Evolutionary conservation across 805 yeast species (phyloP), one percentile per base, ranked within the genome.

Genomic region (Torulaspora gathmanii): DNA sequence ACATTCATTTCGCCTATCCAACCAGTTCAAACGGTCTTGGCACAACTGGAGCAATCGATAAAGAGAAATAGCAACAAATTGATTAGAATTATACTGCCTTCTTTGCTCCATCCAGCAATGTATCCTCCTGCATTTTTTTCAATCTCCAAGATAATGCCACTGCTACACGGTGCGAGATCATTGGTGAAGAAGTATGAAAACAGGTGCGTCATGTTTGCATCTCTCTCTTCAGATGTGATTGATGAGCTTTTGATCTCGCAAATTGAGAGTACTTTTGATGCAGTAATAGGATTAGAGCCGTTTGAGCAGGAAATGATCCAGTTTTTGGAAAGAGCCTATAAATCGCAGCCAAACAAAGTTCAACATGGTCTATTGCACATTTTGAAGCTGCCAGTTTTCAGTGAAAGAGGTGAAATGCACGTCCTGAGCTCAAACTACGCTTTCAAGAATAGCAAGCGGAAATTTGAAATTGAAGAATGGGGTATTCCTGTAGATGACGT

Each of bases 401-500:
- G 87, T 44, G 69, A 64, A 8, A 63, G 80, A 17, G 98, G 99
- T 0, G 72, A 79, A 55, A 90, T 89, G 96, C 78, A 79, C 52
- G 75, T 79, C 1, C 77, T 80, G 45, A 72, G 73, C 46, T 82
- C 85, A 47, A 97, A 90, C 65, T 83, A 78, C 63, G 88, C 95
- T 4, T 91, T 90, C 68, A 82, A 82, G 59, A 86, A 88, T 53
- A 91, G 96, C 11, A 76, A 85, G 51, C 79, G 80, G 63, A 80
- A 77, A 56, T 88, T 91, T 60, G 96, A 86, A 57, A 83, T 93
- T 42, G 91, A 86, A 53, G 87, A 82, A 57, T 93, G 96, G 95
- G 87, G 95, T n/a, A 93, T 93, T 40, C 98, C 99, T 0, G 95
- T 91, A 2, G 96, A 89, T 46, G 95, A 84, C 46, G 85, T 74